phyloP scores from a whole-genome alignment of 1,139 yeast genomes.

The Hyphopichia pseudoburtonii region DNA sequence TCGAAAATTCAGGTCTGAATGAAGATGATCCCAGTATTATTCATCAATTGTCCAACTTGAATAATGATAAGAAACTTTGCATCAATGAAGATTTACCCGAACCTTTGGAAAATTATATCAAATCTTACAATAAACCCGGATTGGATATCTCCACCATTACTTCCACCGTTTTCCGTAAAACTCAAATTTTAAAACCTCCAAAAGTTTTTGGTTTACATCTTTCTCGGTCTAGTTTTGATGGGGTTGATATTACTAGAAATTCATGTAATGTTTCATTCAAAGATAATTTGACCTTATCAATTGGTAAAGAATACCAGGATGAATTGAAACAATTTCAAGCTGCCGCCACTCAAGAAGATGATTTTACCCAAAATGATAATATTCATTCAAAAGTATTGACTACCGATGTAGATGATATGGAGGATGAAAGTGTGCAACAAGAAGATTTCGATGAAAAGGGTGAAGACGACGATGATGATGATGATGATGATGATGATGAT shows the following conservation, averaged over 20 bases:
- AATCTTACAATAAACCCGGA: slow-evolving; percentile 43
- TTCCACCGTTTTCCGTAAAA: slow-evolving; percentile 66
- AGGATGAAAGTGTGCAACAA: slow-evolving; percentile 43
- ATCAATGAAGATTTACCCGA: slow-evolving; percentile 63
- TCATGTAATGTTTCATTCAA: slow-evolving; percentile 70
- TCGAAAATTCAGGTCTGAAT: slow-evolving; percentile 15
- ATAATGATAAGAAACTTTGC: slow-evolving; percentile 33
- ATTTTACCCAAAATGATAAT: slow-evolving; percentile 9
- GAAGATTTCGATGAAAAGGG: slow-evolving; percentile 44
- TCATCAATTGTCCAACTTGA: slow-evolving; percentile 27
- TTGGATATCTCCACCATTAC: slow-evolving; percentile 48
- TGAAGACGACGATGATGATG: slow-evolving; percentile 27
- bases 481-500: slow-evolving; percentile 22
- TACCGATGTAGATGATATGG: slow-evolving; percentile 45
- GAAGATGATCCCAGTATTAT: slow-evolving; percentile 17
- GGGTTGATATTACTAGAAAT: slow-evolving; percentile 71
- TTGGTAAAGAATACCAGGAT: slow-evolving; percentile 45
- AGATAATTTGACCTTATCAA: slow-evolving; percentile 53
- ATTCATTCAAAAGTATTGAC: slow-evolving; percentile 34
- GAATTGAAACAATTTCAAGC: slow-evolving; percentile 37
- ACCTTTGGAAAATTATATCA: slow-evolving; percentile 45
- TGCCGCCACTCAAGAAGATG: slow-evolving; percentile 16
- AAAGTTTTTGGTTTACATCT: slow-evolving; percentile 71
- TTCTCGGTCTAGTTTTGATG: slow-evolving; percentile 76
- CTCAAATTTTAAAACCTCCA: slow-evolving; percentile 66